These are phyloP conservation scores for Escallonia rubra DNA, from an alignment of 129 eudicot species.

Conservation along the genomic window DNA sequence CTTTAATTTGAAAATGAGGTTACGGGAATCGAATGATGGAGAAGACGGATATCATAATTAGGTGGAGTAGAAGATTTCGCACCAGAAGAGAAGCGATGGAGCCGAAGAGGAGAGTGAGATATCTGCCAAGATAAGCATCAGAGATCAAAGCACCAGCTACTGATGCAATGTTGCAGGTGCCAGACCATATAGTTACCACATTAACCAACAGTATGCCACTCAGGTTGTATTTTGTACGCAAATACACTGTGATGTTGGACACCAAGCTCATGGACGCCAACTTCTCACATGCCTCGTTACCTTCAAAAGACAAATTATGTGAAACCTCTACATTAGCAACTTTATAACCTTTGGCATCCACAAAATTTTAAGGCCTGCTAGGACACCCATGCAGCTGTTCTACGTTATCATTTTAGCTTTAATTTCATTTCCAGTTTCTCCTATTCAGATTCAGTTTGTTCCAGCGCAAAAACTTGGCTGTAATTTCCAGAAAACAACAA, in stretches of 20 bases:
- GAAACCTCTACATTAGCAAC: no score
- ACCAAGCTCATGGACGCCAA: constrained; percentile 69
- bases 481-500: background rate
- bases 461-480: no score
- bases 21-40: no score
- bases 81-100: constrained; percentile 50
- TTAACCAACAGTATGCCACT: constrained; percentile 51
- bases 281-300: constrained; percentile 67
- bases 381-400: no score
- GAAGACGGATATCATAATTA: no score
- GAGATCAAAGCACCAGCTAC: constrained; percentile 58
- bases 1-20: no score
- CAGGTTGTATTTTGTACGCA: constrained; percentile 55
- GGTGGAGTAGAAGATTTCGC: background rate
- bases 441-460: no score
- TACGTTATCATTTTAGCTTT: no score
- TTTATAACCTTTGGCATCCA: no score
- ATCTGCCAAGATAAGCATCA: constrained; percentile 53
- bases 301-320: constrained; percentile 16
- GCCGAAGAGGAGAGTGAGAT: constrained; percentile 57
- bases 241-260: constrained; percentile 55
- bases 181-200: constrained; percentile 65
- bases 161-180: constrained; percentile 37
- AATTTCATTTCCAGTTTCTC: no score
- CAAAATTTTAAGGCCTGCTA: no score